These are phyloP conservation scores for Candida germanica DNA, from an alignment of 805 yeast species.

Conservation along the genomic window DNA sequence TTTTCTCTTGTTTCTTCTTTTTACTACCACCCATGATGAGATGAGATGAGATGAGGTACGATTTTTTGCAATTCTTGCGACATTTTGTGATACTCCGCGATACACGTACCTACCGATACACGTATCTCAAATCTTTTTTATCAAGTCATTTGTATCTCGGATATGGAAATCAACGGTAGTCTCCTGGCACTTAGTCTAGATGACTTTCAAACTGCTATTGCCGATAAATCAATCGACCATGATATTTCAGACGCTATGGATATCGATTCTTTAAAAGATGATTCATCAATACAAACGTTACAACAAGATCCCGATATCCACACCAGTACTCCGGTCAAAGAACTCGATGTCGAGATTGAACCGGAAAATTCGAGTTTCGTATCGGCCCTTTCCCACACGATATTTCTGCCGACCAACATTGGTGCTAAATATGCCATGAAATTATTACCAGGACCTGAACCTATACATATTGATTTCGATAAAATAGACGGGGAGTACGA, in stretches of 20 bases:
- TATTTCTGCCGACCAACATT: conserved; percentile 34
- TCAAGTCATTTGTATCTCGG: neutral
- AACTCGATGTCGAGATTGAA: conserved; percentile 7
- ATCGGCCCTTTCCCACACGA: conserved; percentile 13
- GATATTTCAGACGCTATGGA: conserved; percentile 10
- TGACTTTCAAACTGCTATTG: conserved; percentile 5
- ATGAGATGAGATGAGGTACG: conserved; percentile 8
- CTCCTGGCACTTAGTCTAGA: conserved; percentile 12
- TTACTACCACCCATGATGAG: conserved; percentile 31
- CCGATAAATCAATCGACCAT: conserved; percentile 1
- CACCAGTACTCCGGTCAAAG: conserved; percentile 8
- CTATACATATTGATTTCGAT: neutral
- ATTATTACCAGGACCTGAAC: conserved; percentile 22
- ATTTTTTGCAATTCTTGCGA: no score
- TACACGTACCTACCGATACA: no score
- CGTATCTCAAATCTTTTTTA: no score
- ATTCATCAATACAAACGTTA: conserved; percentile 5
- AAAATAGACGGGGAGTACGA: conserved; percentile 27
- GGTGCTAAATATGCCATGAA: conserved; percentile 40
- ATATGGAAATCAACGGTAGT: conserved; percentile 12
- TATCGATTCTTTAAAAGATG: conserved; percentile 6
- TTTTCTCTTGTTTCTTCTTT: conserved; percentile 63
- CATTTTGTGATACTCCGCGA: no score
- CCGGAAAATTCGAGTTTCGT: conserved; percentile 17
- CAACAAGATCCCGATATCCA: conserved; percentile 2